Percentiles rank a stretch among this genome's conserved stretches.
phyloP scores from a whole-genome alignment of 1,139 yeast genomes.

The Suhomyces coccinellae region DNA sequence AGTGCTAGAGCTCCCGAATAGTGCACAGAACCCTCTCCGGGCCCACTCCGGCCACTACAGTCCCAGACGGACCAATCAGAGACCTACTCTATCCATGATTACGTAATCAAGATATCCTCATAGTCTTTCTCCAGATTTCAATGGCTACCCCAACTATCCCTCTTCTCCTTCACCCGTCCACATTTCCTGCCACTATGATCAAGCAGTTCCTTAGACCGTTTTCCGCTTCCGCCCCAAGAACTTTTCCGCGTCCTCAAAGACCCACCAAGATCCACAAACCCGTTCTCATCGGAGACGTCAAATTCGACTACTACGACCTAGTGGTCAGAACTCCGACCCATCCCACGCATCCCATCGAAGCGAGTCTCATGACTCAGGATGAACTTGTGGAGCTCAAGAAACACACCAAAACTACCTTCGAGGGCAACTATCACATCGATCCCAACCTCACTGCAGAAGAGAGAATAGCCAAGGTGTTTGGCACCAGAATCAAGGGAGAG shows the following conservation, averaged over 20 bases:
- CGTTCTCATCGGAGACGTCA: conserved; percentile 11
- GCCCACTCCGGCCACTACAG: too few relatives aligned
- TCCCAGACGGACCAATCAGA: neutral
- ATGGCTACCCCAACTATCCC: neutral
- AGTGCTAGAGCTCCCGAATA: too few relatives aligned
- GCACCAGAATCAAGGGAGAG: conserved; percentile 60
- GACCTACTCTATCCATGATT: neutral
- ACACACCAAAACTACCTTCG: conserved; percentile 33
- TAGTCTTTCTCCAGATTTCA: too few relatives aligned
- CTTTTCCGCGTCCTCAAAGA: conserved; percentile 8
- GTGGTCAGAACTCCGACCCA: conserved; percentile 35
- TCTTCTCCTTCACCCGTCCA: too few relatives aligned
- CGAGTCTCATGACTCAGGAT: conserved; percentile 27
- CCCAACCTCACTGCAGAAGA: conserved; percentile 44
- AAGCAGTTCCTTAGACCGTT: neutral
- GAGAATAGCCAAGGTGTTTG: conserved; percentile 53
- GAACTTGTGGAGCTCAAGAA: conserved; percentile 24
- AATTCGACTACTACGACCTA: conserved; percentile 40
- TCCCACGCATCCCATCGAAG: conserved; percentile 36
- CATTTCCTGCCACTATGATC: neutral
- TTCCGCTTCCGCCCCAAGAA: neutral
- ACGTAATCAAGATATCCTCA: neutral
- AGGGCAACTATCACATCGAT: conserved; percentile 47
- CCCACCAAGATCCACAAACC: conserved; percentile 3
- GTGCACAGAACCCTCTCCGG: too few relatives aligned